Base-by-base conservation (phyloP, 2,329 filamentous ascomycete species). In the Fusarium compactum region DNA sequence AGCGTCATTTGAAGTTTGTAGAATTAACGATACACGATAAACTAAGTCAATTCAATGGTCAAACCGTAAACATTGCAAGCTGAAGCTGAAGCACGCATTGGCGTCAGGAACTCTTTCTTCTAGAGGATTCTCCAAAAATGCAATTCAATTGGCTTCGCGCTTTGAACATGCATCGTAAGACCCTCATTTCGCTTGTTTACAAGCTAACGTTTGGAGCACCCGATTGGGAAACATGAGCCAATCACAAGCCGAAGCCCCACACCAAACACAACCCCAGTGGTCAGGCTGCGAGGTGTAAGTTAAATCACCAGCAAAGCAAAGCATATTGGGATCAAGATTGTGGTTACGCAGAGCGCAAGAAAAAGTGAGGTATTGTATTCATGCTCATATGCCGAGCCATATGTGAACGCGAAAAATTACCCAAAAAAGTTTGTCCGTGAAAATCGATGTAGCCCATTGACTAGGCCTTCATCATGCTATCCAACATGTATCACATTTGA, bases 371-470 rank as follows among this genome's bases (percentile, higher is more conserved):
- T 73, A 67, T 72, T 74, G 67, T 75, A 75, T 75, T 75, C 62
- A 63, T 72, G 72, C 72, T 55, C 71, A 59, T 52, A 55, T 64
- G 50, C 22, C 20, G 68, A 74, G 70, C 65, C 58, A 50, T 73
- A 71, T 76, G 66, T 73, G 72, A 74, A 74, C 72, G 65, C 62
- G 72, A 57, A 61, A 74, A 62, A 47, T 67, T 57, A 69, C 66
- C 68, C 65, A 74, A 54, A 66, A 69, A 64, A 52, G 9, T 74
- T 75, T 76, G 73, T 75, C 70, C 74, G 72, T 71, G 72, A 72
- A 76, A 65, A 62, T 72, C 62, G 64, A 70, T 58, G 50, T 45
- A 44, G 30, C 47, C 56, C 32, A 30, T 38, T 30, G 62, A 38
- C 34, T 18, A 60, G 63, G 58, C 65, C 63, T 70, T 68, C 64